A percentile compares a stretch with the other conserved stretches of the same genome.
Conservation (phyloP, 768 basidiomycete species). For the Pleurotus giganteus region DNA sequence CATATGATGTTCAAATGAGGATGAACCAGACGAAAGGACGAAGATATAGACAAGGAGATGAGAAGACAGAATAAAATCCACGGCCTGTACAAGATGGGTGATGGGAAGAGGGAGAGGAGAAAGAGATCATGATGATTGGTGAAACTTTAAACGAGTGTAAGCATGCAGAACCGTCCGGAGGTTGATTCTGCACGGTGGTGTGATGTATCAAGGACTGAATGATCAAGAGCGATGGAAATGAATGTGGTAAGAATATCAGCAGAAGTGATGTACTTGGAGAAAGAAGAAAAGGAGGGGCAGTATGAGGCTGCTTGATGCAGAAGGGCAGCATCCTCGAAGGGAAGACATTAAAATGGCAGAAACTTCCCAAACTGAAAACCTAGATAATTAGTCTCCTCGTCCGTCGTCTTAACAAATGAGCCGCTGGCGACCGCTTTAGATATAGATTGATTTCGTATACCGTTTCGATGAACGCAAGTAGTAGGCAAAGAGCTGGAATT, state of each 20-base stretch:
- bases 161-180: not conserved
- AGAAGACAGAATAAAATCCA: not conserved
- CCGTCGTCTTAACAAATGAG: not conserved
- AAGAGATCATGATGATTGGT: not conserved
- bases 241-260: not conserved
- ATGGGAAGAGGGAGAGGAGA: not conserved
- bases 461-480: too few species aligned
- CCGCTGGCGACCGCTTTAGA: not conserved
- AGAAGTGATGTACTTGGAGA: not conserved
- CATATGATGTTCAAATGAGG: slow-evolving; percentile 4
- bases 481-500: not conserved
- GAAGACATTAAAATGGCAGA: slow-evolving; percentile 1
- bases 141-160: not conserved
- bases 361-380: not conserved
- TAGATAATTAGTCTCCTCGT: slow-evolving; percentile 8
- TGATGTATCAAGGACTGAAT: not conserved
- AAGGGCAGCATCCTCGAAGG: too few species aligned
- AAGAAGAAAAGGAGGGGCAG: not conserved
- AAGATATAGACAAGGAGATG: not conserved
- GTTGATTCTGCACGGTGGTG: not conserved
- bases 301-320: too few species aligned
- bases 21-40: too few species aligned
- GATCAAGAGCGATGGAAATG: not conserved
- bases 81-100: not conserved
- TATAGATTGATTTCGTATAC: not conserved